Base-by-base conservation (phyloP, 352 stramenopile genomes). In the Phytopythium montanum region DNA sequence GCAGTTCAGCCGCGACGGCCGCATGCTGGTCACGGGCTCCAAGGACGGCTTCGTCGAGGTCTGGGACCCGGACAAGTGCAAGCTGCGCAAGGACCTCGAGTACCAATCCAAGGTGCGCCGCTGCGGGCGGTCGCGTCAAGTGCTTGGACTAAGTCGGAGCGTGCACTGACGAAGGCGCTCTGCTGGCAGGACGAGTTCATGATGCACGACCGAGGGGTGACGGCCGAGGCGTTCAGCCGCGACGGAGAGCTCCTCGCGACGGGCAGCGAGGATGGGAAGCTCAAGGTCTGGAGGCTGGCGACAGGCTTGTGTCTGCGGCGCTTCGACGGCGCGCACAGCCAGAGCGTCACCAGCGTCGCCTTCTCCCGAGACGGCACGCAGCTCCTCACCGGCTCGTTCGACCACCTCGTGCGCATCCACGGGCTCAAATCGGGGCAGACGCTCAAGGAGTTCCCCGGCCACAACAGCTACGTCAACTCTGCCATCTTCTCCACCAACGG, bases 31-130 rank as follows among this genome's bases (percentile, higher is more conserved):
- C 10, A 98, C 91, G 5, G 94, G 92, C n/a, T 88, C 88, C 0
- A 97, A 96, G 46, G 95, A 98, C 68, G 94, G 94, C 6, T 96
- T 98, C 61, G 84, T 98, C 34, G 95, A 98, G 68, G 82, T 97
- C 41, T 98, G 92, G 92, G 89, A 97, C 71, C 73, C 81, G 60
- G 88, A 97, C 45, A 96, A 94, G 50, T 96, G 88, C 61, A 87
- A 84, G 38, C 61, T 97, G 51, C 76, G 88, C 21, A 97, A 94
- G 62, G 94, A 98, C 68, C 71, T 98, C 19, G 74, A 86, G n/a
- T 98, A 98, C 64, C 95, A 98, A 77, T 76, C 84, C 0, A 90
- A 89, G 65, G 79, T 87, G 50, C 49, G 50, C 10, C 4, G 10
- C 26, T 56, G 3, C 56, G 21, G 4, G 55, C 52, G n/a, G n/a